Conservation (phyloP, 495 filamentous ascomycete species). For the Trichoderma reesei region DNA sequence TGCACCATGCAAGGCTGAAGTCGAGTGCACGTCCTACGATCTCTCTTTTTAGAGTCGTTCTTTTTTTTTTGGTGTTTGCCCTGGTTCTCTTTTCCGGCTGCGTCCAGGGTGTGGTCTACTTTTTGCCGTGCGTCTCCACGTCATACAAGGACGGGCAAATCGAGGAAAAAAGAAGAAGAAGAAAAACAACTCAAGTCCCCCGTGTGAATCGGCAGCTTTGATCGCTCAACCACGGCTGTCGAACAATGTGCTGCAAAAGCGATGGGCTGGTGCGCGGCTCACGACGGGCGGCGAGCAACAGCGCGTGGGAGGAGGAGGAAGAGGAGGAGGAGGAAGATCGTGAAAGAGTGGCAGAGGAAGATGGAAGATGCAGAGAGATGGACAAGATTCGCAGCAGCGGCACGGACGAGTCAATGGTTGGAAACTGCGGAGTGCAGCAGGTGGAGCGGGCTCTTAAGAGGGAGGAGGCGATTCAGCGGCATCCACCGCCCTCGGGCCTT, state of each 20-base stretch:
- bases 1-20: conserved; percentile 4
- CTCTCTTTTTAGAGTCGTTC: background rate
- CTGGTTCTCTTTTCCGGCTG: background rate
- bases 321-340: background rate
- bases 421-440: conserved; percentile 8
- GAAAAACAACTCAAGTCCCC: background rate
- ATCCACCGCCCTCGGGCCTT: too few species aligned
- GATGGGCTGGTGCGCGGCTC: conserved; percentile 1
- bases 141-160: background rate
- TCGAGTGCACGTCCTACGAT: background rate
- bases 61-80: background rate
- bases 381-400: too few species aligned
- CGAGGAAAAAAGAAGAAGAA: background rate
- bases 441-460: conserved; percentile 1
- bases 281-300: background rate
- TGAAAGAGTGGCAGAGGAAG: background rate
- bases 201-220: background rate
- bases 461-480: background rate
- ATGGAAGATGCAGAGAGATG: too few species aligned
- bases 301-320: conserved; percentile 2
- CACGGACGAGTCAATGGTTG: background rate
- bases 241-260: background rate
- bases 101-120: background rate
- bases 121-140: background rate
- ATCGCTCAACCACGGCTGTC: background rate